These are phyloP conservation scores for Euphorbia peplus DNA, from an alignment of 345 rosid genomes.

Conservation along the genomic window DNA sequence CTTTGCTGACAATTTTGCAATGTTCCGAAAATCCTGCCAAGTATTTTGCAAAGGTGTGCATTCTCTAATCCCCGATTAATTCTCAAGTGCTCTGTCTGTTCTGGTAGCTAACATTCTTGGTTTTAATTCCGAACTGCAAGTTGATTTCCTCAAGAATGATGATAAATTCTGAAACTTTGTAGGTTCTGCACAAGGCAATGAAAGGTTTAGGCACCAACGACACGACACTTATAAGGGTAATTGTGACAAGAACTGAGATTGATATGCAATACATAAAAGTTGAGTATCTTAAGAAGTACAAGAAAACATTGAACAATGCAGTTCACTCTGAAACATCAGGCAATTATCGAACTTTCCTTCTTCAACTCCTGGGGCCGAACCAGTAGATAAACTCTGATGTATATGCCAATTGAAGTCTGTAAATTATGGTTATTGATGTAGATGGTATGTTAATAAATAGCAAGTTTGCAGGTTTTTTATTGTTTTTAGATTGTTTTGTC, in stretches of 20 bases:
- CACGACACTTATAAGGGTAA: conserved; percentile 47
- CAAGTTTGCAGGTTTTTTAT: neutral
- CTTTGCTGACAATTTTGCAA: conserved; percentile 46
- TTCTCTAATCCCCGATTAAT: too few relatives aligned
- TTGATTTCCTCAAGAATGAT: neutral
- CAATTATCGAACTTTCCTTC: conserved; percentile 57
- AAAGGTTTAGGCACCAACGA: conserved; percentile 67
- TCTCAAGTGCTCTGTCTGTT: too few relatives aligned
- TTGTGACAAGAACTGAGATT: conserved; percentile 64
- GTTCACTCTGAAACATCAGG: conserved; percentile 69
- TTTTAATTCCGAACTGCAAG: neutral
- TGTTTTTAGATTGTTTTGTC: neutral
- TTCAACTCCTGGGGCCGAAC: conserved; percentile 56
- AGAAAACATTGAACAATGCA: conserved; percentile 51
- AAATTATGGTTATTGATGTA: neutral
- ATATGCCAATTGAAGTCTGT: neutral
- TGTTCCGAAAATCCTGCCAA: conserved; percentile 55
- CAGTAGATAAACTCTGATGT: conserved; percentile 18
- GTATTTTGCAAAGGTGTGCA: conserved; percentile 51
- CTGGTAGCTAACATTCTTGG: too few relatives aligned
- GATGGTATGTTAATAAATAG: neutral
- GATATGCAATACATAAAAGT: conserved; percentile 70
- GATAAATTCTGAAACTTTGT: neutral
- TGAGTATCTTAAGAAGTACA: conserved; percentile 57
- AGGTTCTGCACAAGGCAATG: conserved; percentile 61